Base-by-base conservation (phyloP, 345 rosid genomes). In the Bruguiera sexangula region DNA sequence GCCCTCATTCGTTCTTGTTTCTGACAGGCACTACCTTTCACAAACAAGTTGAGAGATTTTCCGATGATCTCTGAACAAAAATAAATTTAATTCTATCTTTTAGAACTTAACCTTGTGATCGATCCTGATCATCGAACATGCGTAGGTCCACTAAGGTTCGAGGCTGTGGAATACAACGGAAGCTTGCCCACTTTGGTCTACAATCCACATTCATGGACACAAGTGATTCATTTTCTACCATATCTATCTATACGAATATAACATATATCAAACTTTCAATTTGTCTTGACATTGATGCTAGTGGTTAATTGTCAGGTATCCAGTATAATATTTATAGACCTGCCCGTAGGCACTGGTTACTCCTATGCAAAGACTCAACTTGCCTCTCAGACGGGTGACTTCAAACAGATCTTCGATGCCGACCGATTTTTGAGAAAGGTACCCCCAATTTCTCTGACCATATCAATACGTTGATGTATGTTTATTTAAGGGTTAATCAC, bases 261-360 rank as follows among this genome's bases (percentile, higher is more conserved):
- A 10, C 15, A 22, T 10, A 3, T 24, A 8, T 6, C 18, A 10
- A 10, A 21, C 16, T 4, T 24, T 6, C 10, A 4, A 8, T 20
- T 24, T 56, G 50, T 27, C 60, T 15, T 8, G 29, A 22, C 16
- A 24, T 13, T 56, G 60, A 24, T 56, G 30, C 30, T 24, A 30
- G 50, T 65, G 32, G 27, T 61, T 27, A 56, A 55, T 27, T 54
- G 66, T 70, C 74, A 85, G 92, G 85, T 82, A 30, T 81, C 94
- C 26, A 89, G 79, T 84, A 81, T 92, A 71, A 79, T 87, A 72
- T 88, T 89, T 73, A 50, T 89, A 39, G 98, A 89, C 75, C 72
- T 85, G 55, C 98, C 98, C 7, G 88, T 83, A 10, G 92, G 92
- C 24, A 82, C 94, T 30, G 98, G 96, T 30, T 92, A 76, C 79